These are phyloP conservation scores for Eimeria maxima DNA, from an alignment of 169 alveolate species.

Conservation along the genomic window DNA sequence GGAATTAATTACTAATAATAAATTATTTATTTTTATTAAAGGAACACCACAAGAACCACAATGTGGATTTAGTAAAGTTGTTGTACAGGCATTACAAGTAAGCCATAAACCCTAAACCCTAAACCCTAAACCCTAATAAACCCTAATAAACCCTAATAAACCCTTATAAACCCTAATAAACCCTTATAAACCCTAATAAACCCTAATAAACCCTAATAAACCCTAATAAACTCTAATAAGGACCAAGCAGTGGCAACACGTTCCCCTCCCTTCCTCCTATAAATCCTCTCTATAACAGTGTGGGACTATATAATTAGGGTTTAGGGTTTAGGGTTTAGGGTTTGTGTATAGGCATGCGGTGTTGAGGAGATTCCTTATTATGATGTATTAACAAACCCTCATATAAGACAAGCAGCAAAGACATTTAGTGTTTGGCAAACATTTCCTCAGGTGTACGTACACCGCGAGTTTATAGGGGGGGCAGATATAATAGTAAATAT, in stretches of 20 bases:
- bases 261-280: no score
- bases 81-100: slow-evolving; percentile 5
- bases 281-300: neutral
- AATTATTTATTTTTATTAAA: neutral
- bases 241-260: no score
- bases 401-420: neutral
- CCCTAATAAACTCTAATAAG: neutral
- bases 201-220: neutral
- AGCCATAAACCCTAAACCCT: neutral
- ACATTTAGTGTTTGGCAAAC: neutral
- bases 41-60: neutral
- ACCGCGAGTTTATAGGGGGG: slow-evolving; percentile 24
- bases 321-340: slow-evolving; percentile 11
- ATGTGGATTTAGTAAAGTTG: neutral
- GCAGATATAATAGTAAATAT: neutral
- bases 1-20: neutral
- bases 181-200: neutral
- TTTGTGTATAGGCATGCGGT: slow-evolving; percentile 10
- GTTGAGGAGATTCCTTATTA: neutral
- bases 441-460: slow-evolving; percentile 37
- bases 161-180: no score
- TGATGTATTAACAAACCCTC: neutral
- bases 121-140: neutral
- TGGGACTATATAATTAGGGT: neutral
- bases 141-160: no score